phyloP scores from a whole-genome alignment of 2,329 filamentous ascomycete species.

The Ascochyta koolunga region DNA sequence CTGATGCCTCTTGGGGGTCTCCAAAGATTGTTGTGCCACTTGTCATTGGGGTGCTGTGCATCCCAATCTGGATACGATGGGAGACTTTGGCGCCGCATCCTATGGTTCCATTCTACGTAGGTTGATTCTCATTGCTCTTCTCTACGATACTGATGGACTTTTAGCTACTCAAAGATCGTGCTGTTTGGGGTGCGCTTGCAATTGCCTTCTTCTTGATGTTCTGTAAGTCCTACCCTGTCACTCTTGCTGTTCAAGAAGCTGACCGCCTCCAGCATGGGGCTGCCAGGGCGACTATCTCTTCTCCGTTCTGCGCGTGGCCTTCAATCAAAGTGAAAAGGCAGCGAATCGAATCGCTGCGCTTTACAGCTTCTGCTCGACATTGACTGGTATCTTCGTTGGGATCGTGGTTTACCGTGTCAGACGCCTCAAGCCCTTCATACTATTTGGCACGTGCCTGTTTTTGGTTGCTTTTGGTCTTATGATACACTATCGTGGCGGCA shows the following conservation, averaged over 20 bases:
- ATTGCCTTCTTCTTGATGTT: constrained; percentile 52
- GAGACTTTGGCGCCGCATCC: constrained; percentile 59
- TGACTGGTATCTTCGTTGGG: constrained; percentile 63
- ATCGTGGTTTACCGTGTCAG: constrained; percentile 62
- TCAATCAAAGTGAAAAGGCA: constrained; percentile 62
- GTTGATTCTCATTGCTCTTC: constrained; percentile 10
- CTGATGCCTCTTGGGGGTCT: constrained; percentile 56
- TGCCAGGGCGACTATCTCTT: constrained; percentile 70
- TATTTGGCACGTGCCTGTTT: constrained; percentile 65
- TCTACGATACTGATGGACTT: neutral
- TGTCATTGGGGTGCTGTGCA: constrained; percentile 56
- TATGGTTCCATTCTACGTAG: constrained; percentile 62
- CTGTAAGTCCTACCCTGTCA: constrained; percentile 1
- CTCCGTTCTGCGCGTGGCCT: constrained; percentile 66
- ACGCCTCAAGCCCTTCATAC: constrained; percentile 66
- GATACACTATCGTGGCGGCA: constrained; percentile 65
- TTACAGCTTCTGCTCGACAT: constrained; percentile 64
- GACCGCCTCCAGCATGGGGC: constrained; percentile 5
- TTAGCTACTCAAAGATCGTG: constrained; percentile 64
- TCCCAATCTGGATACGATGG: constrained; percentile 61
- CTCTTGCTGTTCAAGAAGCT: neutral
- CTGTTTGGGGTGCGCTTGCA: constrained; percentile 65
- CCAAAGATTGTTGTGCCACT: constrained; percentile 60
- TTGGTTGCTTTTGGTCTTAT: constrained; percentile 68
- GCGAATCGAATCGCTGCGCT: constrained; percentile 66